Conservation (phyloP, 768 basidiomycete genomes). For the Sutorius australiensis region DNA sequence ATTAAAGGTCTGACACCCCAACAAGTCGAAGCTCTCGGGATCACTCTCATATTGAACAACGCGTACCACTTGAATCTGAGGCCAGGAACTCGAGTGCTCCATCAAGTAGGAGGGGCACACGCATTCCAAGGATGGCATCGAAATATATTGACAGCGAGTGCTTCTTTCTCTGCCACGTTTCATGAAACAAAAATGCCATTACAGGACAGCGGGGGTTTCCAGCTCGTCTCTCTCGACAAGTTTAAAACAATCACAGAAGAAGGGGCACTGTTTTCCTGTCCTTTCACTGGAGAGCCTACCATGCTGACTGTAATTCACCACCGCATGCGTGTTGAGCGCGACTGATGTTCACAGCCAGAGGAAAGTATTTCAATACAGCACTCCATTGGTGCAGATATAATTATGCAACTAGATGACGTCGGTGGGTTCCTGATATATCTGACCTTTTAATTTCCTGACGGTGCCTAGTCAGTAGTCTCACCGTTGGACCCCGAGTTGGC, state of each 20-base stretch:
- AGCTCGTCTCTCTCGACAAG: constrained; percentile 79
- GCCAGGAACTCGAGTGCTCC: constrained; percentile 71
- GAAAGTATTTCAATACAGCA: constrained; percentile 91
- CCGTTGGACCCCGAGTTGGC: constrained; percentile 72
- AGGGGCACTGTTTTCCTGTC: constrained; percentile 80
- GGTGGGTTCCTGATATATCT: constrained; percentile 43
- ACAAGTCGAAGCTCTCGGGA: constrained; percentile 76
- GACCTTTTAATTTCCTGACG: neutral
- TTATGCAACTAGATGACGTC: constrained; percentile 93
- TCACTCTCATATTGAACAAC: constrained; percentile 84
- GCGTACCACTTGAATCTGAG: constrained; percentile 88
- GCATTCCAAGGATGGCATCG: constrained; percentile 84
- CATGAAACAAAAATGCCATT: neutral
- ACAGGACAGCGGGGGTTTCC: constrained; percentile 89
- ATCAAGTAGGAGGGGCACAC: constrained; percentile 81
- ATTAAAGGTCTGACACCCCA: constrained; percentile 89
- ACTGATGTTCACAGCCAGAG: constrained; percentile 58
- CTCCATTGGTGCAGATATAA: constrained; percentile 87
- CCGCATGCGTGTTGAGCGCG: neutral
- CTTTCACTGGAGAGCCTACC: constrained; percentile 83
- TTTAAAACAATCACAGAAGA: constrained; percentile 86
- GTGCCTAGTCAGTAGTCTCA: constrained; percentile 68
- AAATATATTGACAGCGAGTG: constrained; percentile 76
- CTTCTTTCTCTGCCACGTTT: neutral
- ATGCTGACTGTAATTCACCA: constrained; percentile 68